Percentiles rank a stretch among this genome's conserved stretches.
Conservation (phyloP, 192 early-diverging fungal genomes). For the Endogone sp. region DNA sequence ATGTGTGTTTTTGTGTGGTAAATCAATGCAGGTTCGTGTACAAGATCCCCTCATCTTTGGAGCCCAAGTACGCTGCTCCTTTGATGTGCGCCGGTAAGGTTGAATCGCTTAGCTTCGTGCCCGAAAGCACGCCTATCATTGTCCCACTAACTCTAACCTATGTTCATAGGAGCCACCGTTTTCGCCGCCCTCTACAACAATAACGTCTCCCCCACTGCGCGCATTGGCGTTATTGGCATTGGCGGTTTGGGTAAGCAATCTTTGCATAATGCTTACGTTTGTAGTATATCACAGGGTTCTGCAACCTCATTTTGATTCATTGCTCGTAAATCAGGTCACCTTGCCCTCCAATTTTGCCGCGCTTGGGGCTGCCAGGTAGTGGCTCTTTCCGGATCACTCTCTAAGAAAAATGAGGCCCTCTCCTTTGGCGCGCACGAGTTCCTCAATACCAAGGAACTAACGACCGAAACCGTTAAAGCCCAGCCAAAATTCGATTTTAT, state of each 20-base stretch:
- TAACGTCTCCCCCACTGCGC: conserved; percentile 53
- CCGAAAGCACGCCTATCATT: too few relatives aligned
- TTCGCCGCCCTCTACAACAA: conserved; percentile 64
- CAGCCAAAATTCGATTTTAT: conserved; percentile 38
- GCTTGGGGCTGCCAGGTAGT: conserved; percentile 45
- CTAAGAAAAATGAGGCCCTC: conserved; percentile 49
- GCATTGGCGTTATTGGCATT: conserved; percentile 73
- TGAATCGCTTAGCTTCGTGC: too few relatives aligned
- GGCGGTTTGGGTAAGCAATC: conserved; percentile 61
- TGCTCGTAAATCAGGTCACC: conserved; percentile 31
- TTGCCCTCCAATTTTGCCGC: conserved; percentile 55
- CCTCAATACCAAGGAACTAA: conserved; percentile 29
- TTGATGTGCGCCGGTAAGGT: conserved; percentile 84
- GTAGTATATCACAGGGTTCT: too few relatives aligned
- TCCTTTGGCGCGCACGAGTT: conserved; percentile 57
- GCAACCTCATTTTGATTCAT: conserved; percentile 8
- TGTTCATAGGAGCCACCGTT: too few relatives aligned
- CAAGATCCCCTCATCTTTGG: conserved; percentile 52
- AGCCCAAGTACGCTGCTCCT: conserved; percentile 58
- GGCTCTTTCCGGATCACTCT: conserved; percentile 40
- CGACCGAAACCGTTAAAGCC: conserved; percentile 6
- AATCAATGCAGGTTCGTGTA: conserved; percentile 66
- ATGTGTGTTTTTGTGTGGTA: too few relatives aligned
- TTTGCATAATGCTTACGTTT: neutral
- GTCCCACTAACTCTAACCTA: too few relatives aligned